A percentile compares a stretch with the other conserved stretches of the same genome.
These are phyloP conservation scores for Geotrichum citri-aurantii DNA, from an alignment of 1,139 yeast species.

Conservation along the genomic window DNA sequence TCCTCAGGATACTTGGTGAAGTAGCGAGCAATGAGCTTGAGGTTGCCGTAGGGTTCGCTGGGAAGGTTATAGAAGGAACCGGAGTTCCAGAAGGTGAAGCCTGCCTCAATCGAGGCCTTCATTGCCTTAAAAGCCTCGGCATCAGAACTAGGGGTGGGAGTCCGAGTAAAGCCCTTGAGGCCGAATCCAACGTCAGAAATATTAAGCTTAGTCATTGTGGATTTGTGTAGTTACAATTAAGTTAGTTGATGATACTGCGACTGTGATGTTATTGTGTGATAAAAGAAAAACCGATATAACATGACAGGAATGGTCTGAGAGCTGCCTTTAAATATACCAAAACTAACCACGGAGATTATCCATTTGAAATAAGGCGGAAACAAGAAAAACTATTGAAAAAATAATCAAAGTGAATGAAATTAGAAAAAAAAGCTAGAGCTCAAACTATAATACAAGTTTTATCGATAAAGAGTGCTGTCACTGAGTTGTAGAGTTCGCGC, in stretches of 20 bases:
- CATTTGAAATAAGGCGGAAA: too few species aligned
- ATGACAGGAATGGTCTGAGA: background rate
- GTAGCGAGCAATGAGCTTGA: conserved; percentile 52
- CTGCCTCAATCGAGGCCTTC: conserved; percentile 45
- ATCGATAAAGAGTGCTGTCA: too few species aligned
- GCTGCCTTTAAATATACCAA: background rate
- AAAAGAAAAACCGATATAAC: background rate
- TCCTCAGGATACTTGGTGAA: conserved; percentile 52
- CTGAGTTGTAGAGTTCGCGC: too few species aligned
- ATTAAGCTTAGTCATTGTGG: background rate
- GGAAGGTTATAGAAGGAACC: conserved; percentile 74
- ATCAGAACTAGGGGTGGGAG: conserved; percentile 42
- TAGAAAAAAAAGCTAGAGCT: too few species aligned
- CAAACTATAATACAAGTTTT: too few species aligned
- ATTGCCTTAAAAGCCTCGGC: conserved; percentile 46
- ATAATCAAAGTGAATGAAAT: too few species aligned
- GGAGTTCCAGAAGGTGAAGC: conserved; percentile 57
- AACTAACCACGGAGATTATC: background rate
- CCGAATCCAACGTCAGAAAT: conserved; percentile 46
- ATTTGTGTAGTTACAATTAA: background rate
- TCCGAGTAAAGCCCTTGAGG: conserved; percentile 59
- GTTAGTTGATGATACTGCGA: background rate
- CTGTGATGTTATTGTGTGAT: background rate
- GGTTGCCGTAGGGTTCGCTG: conserved; percentile 42
- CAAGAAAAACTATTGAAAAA: too few species aligned